Evolutionary conservation across 2,329 filamentous ascomycete genomes (phyloP).

Genomic region (Neoarthrinium moseri): DNA sequence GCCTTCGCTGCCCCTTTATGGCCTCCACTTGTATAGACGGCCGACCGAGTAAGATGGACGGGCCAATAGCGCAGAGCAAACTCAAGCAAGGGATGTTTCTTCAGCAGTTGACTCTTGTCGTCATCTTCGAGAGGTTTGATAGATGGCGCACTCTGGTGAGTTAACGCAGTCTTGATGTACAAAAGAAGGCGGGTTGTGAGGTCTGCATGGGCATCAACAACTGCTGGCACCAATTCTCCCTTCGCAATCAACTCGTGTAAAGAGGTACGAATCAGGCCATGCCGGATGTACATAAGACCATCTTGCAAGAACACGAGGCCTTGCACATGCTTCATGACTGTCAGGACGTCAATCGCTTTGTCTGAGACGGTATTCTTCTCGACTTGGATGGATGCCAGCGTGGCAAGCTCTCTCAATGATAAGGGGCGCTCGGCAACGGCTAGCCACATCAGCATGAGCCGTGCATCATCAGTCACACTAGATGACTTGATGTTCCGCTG

Average conservation of each 20-base stretch:
- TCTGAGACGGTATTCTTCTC: conserved; percentile 29
- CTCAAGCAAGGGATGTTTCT: conserved; percentile 17
- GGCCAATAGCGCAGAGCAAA: conserved; percentile 21
- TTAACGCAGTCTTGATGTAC: conserved; percentile 29
- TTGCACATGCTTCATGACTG: conserved; percentile 26
- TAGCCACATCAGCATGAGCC: conserved; percentile 34
- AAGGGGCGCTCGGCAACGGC: conserved; percentile 34
- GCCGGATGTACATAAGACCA: conserved; percentile 32
- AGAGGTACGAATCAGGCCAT: conserved; percentile 29
- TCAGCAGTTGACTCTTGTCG: conserved; percentile 22
- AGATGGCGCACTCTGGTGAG: conserved; percentile 29
- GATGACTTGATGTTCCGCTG: conserved; percentile 21
- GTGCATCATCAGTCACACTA: conserved; percentile 27
- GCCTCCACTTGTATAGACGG: conserved; percentile 10
- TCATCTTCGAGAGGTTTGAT: conserved; percentile 24
- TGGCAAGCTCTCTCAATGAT: conserved; percentile 26
- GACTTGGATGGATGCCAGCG: conserved; percentile 26
- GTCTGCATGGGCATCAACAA: conserved; percentile 33
- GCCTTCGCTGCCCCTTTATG: conserved; percentile 9
- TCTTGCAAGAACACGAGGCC: conserved; percentile 32
- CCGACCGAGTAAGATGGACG: conserved; percentile 12
- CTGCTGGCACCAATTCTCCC: conserved; percentile 25
- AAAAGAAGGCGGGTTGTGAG: conserved; percentile 29
- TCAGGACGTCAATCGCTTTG: conserved; percentile 20
- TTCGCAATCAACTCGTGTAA: conserved; percentile 28